Conservation (phyloP, 2,329 filamentous ascomycete species). For the Penicillium sclerotiorum region DNA sequence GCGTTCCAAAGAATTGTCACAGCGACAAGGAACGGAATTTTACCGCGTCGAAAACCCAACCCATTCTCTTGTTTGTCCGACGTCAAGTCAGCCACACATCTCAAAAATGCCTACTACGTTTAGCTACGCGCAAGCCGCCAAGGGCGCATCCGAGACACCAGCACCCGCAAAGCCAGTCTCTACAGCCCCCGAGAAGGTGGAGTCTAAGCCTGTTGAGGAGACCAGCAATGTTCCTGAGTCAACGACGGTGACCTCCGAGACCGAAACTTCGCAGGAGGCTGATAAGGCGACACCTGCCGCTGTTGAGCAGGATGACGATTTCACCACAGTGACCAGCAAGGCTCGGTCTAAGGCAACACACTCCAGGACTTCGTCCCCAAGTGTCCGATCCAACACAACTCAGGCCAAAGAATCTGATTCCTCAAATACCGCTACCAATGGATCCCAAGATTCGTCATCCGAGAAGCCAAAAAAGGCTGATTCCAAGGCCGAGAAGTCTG, state of each 20-base stretch:
- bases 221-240: constrained; percentile 32
- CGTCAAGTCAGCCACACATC: constrained; percentile 43
- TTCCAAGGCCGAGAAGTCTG: constrained; percentile 61
- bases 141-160: constrained; percentile 65
- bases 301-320: constrained; percentile 39
- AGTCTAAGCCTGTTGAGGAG: constrained; percentile 35
- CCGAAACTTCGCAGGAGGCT: constrained; percentile 44
- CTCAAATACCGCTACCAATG: constrained; percentile 64
- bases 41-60: background rate
- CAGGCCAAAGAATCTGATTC: constrained; percentile 62
- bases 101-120: constrained; percentile 64
- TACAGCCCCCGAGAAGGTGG: constrained; percentile 33
- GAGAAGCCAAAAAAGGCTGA: constrained; percentile 64
- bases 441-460: constrained; percentile 67
- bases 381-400: constrained; percentile 53
- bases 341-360: constrained; percentile 33
- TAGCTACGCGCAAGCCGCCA: constrained; percentile 94
- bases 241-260: constrained; percentile 42
- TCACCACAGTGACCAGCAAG: constrained; percentile 32
- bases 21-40: constrained; percentile 21
- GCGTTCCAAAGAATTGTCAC: constrained; percentile 32
- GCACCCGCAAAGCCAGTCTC: constrained; percentile 45
- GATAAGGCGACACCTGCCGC: constrained; percentile 42
- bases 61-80: constrained; percentile 10
- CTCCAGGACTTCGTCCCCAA: constrained; percentile 56